Base-by-base conservation (phyloP, 768 basidiomycete species). In the Psilocybe subaeruginosa region DNA sequence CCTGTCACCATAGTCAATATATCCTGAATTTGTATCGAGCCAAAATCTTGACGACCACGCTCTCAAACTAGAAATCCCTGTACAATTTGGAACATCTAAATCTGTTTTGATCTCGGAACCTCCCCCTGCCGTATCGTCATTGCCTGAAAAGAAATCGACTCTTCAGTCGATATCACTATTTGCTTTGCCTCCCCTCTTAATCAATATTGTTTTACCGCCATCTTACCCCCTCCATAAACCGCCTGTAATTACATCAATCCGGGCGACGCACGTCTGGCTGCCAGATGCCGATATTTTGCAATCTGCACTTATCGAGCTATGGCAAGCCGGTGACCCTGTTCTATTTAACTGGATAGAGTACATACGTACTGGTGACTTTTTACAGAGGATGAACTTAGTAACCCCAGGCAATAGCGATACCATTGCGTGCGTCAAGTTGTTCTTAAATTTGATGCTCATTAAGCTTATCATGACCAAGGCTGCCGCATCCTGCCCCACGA, bases 281-380 rank as follows among this genome's bases (percentile, higher is more conserved):
- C 74, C 85, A 5, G 66, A 73, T 1, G 66, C 76, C 7, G 43
- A 66, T 8, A 69, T 66, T 11, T 71, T 91, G 14, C 74, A 74
- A 17, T 61, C 71, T 12, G 68, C 70, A 8, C 74, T 92, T 52
- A 61, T 70, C n/a, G 75, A 78, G 1, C 83, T 83, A 79, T 92
- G 90, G 89, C 78, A 80, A 54, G 70, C 78, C 6, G 87, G 86
- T 16, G 82, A 88, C 37, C 81, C 82, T 19, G 76, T 89, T 4
- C 76, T 93, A 3, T 92, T 87, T 65, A 77, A 75, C 41, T 91
- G 90, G 90, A 77, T 91, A 49, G 91, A 92, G 70, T 87, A 79
- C 73, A 80, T 93, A 53, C 84, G 86, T 23, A 84, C 78, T 8
- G 91, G 86, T 3, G 84, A 87, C 35, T 90, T 92, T 68, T 71